Conservation (phyloP, 73 alveolate genomes). For the Halteria grandinella region DNA sequence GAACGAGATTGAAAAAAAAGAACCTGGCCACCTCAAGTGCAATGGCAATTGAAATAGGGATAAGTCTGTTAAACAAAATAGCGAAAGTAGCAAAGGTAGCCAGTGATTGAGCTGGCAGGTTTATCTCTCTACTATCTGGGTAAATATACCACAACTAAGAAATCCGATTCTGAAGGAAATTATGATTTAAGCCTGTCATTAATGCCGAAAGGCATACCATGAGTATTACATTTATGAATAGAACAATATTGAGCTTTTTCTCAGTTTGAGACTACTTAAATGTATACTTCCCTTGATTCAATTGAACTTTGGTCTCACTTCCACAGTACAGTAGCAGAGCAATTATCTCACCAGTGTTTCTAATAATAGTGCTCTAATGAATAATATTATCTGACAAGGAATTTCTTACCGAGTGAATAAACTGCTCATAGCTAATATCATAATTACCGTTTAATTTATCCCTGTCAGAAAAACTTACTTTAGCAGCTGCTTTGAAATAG, state of each 20-base stretch:
- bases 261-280: background rate
- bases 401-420: background rate
- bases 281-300: conserved; percentile 24
- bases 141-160: background rate
- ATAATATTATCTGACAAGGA: too few species aligned
- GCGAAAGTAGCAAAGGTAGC: conserved; percentile 11
- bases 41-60: conserved; percentile 15
- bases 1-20: background rate
- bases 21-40: conserved; percentile 13
- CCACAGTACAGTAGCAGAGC: conserved; percentile 35
- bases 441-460: background rate
- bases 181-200: background rate
- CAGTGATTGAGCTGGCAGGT: background rate
- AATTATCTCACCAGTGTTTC: background rate
- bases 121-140: background rate
- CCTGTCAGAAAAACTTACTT: background rate
- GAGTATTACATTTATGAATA: background rate
- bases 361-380: conserved; percentile 22
- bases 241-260: background rate
- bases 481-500: background rate
- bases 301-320: background rate
- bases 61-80: conserved; percentile 3
- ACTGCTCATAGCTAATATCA: background rate
- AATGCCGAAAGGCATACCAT: background rate
- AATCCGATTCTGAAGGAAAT: background rate